phyloP scores from a whole-genome alignment of 1,284 basidiomycete species.

The Cronartium quercuum region DNA sequence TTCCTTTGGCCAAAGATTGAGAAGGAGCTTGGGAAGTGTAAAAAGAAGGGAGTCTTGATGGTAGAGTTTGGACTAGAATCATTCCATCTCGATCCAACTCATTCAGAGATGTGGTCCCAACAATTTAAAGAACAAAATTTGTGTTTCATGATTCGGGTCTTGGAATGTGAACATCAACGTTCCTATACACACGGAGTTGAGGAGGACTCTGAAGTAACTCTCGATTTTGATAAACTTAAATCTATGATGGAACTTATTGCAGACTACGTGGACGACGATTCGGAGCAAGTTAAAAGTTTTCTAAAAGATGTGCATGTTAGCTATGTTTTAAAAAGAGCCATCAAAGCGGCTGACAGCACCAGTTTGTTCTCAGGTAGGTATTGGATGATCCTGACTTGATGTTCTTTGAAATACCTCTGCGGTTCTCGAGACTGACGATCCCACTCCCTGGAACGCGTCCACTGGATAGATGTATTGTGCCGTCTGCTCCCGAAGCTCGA shows the following conservation, averaged over 20 bases:
- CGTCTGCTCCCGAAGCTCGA: not conserved
- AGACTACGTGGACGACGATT: not conserved
- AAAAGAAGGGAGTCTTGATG: conserved; percentile 19
- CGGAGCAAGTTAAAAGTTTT: conserved; percentile 10
- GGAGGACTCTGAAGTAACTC: not conserved
- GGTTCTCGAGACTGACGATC: too few relatives aligned
- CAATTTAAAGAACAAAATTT: not conserved
- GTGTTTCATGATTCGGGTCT: conserved; percentile 21
- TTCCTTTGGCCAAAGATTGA: conserved; percentile 1
- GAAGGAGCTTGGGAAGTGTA: not conserved
- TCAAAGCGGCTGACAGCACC: not conserved
- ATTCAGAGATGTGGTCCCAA: not conserved
- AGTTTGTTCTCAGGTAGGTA: not conserved
- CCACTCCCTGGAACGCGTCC: too few relatives aligned
- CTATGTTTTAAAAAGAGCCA: conserved; percentile 3
- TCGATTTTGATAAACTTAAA: conserved; percentile 17
- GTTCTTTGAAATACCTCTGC: too few relatives aligned
- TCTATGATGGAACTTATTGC: conserved; percentile 7
- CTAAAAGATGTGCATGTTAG: conserved; percentile 7
- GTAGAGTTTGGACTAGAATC: not conserved
- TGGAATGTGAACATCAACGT: conserved; percentile 12
- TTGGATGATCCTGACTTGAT: too few relatives aligned
- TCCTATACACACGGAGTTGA: not conserved
- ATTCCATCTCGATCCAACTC: not conserved
- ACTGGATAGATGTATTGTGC: not conserved